phyloP scores from a whole-genome alignment of 768 basidiomycete species.

The Pulveroboletus ravenelii region DNA sequence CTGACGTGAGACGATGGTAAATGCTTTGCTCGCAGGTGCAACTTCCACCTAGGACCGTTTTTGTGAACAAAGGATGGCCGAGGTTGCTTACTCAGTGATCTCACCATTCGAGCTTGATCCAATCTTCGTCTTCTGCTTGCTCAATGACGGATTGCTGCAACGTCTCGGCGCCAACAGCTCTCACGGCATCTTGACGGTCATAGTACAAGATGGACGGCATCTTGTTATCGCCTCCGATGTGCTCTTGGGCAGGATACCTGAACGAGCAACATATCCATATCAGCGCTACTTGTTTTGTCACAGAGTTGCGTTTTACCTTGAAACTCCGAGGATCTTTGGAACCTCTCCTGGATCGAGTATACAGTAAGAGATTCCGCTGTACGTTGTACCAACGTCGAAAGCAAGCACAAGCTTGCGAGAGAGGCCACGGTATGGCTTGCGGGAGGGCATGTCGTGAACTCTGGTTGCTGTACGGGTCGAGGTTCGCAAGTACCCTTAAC shows the following conservation, averaged over 20 bases:
- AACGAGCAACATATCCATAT: neutral
- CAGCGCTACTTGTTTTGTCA: neutral
- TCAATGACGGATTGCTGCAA: conserved; percentile 31
- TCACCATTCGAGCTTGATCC: conserved; percentile 40
- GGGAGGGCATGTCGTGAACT: conserved; percentile 20
- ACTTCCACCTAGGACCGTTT: conserved; percentile 25
- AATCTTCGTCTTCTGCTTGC: conserved; percentile 34
- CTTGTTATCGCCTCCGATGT: conserved; percentile 43
- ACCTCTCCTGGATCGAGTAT: conserved; percentile 34
- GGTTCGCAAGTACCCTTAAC: neutral
- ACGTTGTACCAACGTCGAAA: conserved; percentile 43
- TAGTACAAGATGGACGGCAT: conserved; percentile 48
- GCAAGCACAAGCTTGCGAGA: conserved; percentile 41
- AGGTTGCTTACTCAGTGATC: neutral
- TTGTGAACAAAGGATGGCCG: neutral
- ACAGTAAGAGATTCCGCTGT: conserved; percentile 37
- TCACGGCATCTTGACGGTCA: conserved; percentile 35
- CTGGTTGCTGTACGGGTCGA: neutral
- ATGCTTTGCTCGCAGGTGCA: conserved; percentile 33
- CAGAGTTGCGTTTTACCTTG: conserved; percentile 16
- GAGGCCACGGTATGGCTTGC: conserved; percentile 33
- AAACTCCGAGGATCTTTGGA: conserved; percentile 26
- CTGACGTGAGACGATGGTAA: conserved; percentile 20
- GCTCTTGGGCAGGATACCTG: conserved; percentile 46
- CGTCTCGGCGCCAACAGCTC: conserved; percentile 44